Conservation (phyloP, 2,329 filamentous ascomycete species). For the Xylaria sp. region DNA sequence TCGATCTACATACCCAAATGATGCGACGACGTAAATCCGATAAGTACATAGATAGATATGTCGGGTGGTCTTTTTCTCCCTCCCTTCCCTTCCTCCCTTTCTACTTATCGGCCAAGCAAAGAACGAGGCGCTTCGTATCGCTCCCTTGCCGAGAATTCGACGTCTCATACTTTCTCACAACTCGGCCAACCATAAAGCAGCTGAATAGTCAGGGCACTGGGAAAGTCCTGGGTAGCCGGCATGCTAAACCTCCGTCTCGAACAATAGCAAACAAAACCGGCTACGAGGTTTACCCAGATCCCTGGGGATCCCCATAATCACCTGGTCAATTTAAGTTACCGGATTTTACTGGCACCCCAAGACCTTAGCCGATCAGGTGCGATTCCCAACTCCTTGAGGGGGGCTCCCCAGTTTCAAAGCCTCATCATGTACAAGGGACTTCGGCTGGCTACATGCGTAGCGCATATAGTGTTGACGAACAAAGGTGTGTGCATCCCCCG, state of each 20-base stretch:
- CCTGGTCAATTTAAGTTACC: slow-evolving; percentile 33
- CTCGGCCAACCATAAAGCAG: slow-evolving; percentile 12
- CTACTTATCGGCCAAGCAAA: not conserved
- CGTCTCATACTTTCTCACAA: not conserved
- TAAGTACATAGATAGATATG: slow-evolving; percentile 4
- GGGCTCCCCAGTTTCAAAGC: slow-evolving; percentile 35
- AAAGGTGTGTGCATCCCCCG: slow-evolving; percentile 22
- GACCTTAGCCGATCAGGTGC: slow-evolving; percentile 23
- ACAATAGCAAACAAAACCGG: slow-evolving; percentile 25
- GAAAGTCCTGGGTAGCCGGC: not conserved
- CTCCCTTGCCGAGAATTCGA: slow-evolving; percentile 27
- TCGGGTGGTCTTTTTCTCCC: not conserved
- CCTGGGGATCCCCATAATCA: slow-evolving; percentile 34
- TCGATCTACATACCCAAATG: not conserved
- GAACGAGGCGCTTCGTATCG: slow-evolving; percentile 21
- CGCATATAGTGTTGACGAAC: slow-evolving; percentile 20
- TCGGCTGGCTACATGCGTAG: slow-evolving; percentile 35
- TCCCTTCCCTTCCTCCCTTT: slow-evolving; percentile 3
- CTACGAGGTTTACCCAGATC: slow-evolving; percentile 28
- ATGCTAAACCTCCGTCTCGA: slow-evolving; percentile 5
- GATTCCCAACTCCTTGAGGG: slow-evolving; percentile 32
- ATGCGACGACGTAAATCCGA: not conserved
- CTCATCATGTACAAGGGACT: slow-evolving; percentile 35
- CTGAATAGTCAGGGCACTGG: slow-evolving; percentile 5
- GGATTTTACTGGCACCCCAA: slow-evolving; percentile 25